phyloP scores from a whole-genome alignment of 2,329 filamentous ascomycete species.

The Fusarium begoniae region DNA sequence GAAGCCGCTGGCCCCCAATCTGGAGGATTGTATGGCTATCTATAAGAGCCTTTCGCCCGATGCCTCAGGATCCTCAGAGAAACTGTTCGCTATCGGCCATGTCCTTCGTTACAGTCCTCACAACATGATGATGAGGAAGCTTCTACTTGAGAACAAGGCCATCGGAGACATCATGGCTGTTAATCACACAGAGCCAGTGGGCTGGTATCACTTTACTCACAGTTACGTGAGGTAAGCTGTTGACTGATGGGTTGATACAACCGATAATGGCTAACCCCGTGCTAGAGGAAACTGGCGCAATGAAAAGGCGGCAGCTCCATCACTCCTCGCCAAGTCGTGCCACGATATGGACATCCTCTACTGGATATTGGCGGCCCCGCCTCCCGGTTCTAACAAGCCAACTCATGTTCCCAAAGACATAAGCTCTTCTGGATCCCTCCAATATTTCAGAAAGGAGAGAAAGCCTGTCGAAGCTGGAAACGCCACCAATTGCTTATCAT shows the following conservation, averaged over 20 bases:
- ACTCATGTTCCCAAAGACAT: background rate
- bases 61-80: background rate
- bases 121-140: background rate
- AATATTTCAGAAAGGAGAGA: background rate
- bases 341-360: background rate
- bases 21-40: background rate
- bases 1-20: background rate
- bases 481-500: background rate
- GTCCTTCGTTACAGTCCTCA: background rate
- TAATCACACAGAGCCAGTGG: background rate
- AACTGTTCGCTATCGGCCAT: background rate
- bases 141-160: background rate
- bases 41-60: background rate
- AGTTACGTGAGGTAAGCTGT: background rate
- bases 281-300: background rate
- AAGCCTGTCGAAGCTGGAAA: background rate
- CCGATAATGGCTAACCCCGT: background rate
- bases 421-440: background rate
- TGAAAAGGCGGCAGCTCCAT: background rate
- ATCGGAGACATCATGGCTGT: background rate
- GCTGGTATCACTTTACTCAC: background rate
- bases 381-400: background rate
- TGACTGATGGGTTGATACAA: accelerated
- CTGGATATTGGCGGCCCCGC: background rate
- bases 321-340: background rate